Conservation (phyloP, 1,139 yeast species). For the Suhomyces panamericanus region DNA sequence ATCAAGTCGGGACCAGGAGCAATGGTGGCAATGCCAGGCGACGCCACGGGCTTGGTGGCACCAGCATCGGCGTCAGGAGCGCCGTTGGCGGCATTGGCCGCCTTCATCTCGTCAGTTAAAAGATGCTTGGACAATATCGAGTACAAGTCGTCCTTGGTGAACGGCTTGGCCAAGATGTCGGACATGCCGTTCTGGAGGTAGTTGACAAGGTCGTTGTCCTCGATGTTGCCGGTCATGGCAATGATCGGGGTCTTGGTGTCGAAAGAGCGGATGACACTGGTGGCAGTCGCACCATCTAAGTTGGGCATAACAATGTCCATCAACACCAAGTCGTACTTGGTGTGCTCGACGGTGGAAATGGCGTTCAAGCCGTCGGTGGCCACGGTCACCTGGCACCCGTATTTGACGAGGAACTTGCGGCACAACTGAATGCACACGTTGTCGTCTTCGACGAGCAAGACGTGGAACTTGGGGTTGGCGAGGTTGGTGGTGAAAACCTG, state of each 20-base stretch:
- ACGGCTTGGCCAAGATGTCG: constrained; percentile 89
- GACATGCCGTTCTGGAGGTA: constrained; percentile 89
- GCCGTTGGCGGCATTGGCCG: not conserved
- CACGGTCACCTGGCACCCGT: constrained; percentile 90
- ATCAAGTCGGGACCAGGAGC: constrained; percentile 2
- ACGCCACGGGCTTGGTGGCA: constrained; percentile 2
- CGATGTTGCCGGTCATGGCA: constrained; percentile 91
- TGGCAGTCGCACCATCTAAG: constrained; percentile 91
- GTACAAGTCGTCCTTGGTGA: constrained; percentile 80
- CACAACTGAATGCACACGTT: constrained; percentile 78
- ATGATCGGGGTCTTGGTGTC: constrained; percentile 85
- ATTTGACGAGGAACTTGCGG: constrained; percentile 74
- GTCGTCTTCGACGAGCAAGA: constrained; percentile 83
- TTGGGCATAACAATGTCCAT: constrained; percentile 97
- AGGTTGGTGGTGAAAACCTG: constrained; percentile 29
- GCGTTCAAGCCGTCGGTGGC: constrained; percentile 93
- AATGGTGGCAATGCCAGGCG: constrained; percentile 2
- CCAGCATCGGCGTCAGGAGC: constrained; percentile 2
- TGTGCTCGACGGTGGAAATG: constrained; percentile 73
- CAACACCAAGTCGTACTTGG: constrained; percentile 76
- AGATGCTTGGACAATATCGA: constrained; percentile 72
- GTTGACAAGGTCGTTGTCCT: constrained; percentile 75
- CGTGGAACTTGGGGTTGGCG: constrained; percentile 58
- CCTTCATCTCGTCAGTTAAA: constrained; percentile 21
- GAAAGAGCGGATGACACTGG: constrained; percentile 79